A percentile compares a stretch with the other conserved stretches of the same genome.
phyloP scores from a whole-genome alignment of 306 rosid genomes.

The Glycine latifolia region DNA sequence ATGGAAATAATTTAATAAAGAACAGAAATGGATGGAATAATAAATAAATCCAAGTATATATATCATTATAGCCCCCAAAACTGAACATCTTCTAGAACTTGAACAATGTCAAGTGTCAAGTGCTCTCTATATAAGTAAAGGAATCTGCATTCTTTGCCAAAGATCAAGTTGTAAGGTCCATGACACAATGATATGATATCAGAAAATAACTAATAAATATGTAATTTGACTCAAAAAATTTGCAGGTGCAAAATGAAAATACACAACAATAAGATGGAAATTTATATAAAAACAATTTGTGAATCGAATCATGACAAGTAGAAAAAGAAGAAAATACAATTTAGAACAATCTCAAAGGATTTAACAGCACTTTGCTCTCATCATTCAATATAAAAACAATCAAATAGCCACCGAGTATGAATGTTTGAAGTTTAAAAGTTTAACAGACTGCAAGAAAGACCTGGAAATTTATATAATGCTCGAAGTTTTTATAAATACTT shows the following conservation, averaged over 20 bases:
- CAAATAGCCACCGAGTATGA: neutral
- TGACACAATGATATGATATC: neutral
- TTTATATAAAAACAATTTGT: too few species aligned
- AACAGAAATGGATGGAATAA: too few species aligned
- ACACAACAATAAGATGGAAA: neutral
- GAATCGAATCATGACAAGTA: neutral
- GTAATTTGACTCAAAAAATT: neutral
- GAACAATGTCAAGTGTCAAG: neutral
- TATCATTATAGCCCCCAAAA: neutral
- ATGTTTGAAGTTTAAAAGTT: neutral
- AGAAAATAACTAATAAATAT: neutral
- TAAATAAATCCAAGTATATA: too few species aligned
- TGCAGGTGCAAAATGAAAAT: neutral
- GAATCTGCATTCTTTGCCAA: neutral
- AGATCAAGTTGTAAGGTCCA: neutral
- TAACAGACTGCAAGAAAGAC: conserved; percentile 1
- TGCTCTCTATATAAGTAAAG: neutral
- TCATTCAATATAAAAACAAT: neutral
- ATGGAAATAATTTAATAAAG: neutral
- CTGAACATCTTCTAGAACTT: neutral
- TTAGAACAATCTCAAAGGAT: neutral
- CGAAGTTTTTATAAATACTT: conserved; percentile 60
- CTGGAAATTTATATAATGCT: conserved; percentile 25
- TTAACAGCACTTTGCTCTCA: neutral
- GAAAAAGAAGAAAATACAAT: neutral